Conservation (phyloP, 192 early-diverging fungal genomes). For the Linnemannia zychae region DNA sequence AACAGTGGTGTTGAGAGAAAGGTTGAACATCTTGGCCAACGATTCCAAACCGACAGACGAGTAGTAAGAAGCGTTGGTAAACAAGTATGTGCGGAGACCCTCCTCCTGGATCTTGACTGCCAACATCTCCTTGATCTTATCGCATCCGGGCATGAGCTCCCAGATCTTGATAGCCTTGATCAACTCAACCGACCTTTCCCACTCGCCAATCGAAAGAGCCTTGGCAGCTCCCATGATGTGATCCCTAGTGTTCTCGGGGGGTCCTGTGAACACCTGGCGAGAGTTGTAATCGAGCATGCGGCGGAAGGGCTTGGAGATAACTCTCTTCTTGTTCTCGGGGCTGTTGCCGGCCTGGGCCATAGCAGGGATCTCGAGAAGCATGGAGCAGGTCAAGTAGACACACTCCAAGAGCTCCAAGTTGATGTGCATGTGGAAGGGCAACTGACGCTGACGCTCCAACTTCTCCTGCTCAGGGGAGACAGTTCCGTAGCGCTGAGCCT, state of each 20-base stretch:
- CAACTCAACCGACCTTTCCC: constrained; percentile 87
- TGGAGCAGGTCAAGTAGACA: constrained; percentile 93
- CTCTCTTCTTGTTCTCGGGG: constrained; percentile 71
- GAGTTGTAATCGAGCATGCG: constrained; percentile 96
- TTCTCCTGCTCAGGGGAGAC: constrained; percentile 92
- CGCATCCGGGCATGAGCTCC: constrained; percentile 88
- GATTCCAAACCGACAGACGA: constrained; percentile 88
- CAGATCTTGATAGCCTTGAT: constrained; percentile 96
- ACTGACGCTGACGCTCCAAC: constrained; percentile 93
- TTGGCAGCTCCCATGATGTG: constrained; percentile 98
- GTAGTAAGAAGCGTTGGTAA: constrained; percentile 92
- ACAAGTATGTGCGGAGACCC: constrained; percentile 96
- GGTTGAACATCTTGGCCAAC: constrained; percentile 90
- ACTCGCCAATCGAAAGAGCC: constrained; percentile 92
- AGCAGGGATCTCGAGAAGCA: constrained; percentile 98
- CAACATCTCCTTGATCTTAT: constrained; percentile 94
- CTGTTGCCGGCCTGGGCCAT: constrained; percentile 84
- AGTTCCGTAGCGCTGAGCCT: constrained; percentile 79
- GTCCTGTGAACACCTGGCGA: constrained; percentile 94
- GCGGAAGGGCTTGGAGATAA: constrained; percentile 93
- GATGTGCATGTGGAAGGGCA: constrained; percentile 99
- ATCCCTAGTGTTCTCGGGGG: constrained; percentile 98
- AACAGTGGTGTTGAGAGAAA: constrained; percentile 74
- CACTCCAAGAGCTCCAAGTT: constrained; percentile 99
- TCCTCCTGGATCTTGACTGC: constrained; percentile 93